Base-by-base conservation (phyloP, 2,329 filamentous ascomycete species). In the Nigrospora osmanthi region DNA sequence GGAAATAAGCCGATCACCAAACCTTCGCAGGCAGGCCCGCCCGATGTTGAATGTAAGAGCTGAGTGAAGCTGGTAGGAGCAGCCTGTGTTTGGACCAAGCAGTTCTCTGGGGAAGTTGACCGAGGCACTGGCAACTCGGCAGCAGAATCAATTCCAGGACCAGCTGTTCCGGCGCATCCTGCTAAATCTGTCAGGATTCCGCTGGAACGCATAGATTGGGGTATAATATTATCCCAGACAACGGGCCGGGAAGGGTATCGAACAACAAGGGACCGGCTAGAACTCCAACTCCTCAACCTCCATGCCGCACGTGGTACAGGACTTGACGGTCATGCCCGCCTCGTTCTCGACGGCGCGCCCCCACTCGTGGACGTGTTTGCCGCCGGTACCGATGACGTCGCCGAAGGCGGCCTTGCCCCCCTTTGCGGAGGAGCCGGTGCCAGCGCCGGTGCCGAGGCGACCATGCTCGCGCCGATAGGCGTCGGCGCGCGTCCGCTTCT, bases 401-500 rank as follows among this genome's bases (percentile, higher is more conserved):
- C 91, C 89, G 69, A 96, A 95, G 47, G 71, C 73, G 35, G 67
- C 70, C 12, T 75, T 72, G 16, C 65, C 71, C 2, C 63, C 66
- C 10, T 49, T 46, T 1, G 34, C 51, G 3, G 41, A 45, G 1
- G 70, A 72, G 6, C 63, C 64, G 14, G 66, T 68, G 0, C 66
- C 66, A 12, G 70, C 72, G 6, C 62, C 64, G 14, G 65, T 68
- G 0, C 66, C 66, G 14, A 74, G 73, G 38, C 67, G 68, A 45
- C 76, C 78, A 44, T 80, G 75, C 54, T 83, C 83, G 41, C 90
- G 72, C 45, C 89, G 80, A 56, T 91, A 95, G 1, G 90, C 88
- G 55, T 97, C 93, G 0, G 94, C 90, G 38, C 89, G 75, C 12
- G 93, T 98, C 62, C 90, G 83, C 66, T 91, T 90, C 73, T 97